These are phyloP conservation scores for Podaxis sp. DNA, from an alignment of 768 basidiomycete species.

Conservation along the genomic window DNA sequence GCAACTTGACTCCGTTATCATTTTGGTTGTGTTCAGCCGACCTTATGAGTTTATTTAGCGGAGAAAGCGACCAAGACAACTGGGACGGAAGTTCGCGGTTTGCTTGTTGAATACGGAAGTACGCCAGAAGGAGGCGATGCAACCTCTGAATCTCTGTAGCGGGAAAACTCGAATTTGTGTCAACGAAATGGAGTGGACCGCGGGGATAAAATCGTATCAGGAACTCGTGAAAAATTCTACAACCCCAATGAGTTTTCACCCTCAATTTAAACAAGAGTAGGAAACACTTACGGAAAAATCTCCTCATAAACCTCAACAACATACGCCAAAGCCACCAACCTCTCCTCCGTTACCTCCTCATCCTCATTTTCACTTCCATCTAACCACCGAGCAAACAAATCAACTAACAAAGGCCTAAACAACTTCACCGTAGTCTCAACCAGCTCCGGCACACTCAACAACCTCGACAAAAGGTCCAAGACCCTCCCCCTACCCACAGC, in stretches of 20 bases:
- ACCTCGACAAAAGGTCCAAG: conserved; percentile 11
- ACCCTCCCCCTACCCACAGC: not conserved
- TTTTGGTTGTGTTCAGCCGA: conserved; percentile 27
- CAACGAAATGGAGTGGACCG: conserved; percentile 56
- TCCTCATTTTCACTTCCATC: conserved; percentile 48
- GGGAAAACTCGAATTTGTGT: conserved; percentile 29
- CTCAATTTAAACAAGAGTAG: conserved; percentile 13
- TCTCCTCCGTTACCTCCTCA: conserved; percentile 48
- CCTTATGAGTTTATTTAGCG: conserved; percentile 46
- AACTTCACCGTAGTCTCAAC: conserved; percentile 47
- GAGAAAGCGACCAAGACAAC: conserved; percentile 65
- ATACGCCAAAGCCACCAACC: conserved; percentile 56
- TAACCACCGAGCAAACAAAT: conserved; percentile 84
- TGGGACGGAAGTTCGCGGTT: conserved; percentile 67
- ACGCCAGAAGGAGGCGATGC: conserved; percentile 72
- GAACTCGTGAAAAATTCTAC: conserved; percentile 58
- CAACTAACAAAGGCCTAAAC: conserved; percentile 77
- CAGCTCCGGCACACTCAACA: conserved; percentile 1
- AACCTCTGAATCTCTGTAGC: conserved; percentile 46
- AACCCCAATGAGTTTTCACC: conserved; percentile 6
- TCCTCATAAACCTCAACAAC: conserved; percentile 71
- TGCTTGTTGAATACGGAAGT: conserved; percentile 76
- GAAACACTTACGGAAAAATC: conserved; percentile 60
- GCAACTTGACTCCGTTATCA: conserved; percentile 63
- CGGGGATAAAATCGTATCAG: conserved; percentile 43